Conservation (phyloP, 768 basidiomycete species). For the Hortiboletus campestris region DNA sequence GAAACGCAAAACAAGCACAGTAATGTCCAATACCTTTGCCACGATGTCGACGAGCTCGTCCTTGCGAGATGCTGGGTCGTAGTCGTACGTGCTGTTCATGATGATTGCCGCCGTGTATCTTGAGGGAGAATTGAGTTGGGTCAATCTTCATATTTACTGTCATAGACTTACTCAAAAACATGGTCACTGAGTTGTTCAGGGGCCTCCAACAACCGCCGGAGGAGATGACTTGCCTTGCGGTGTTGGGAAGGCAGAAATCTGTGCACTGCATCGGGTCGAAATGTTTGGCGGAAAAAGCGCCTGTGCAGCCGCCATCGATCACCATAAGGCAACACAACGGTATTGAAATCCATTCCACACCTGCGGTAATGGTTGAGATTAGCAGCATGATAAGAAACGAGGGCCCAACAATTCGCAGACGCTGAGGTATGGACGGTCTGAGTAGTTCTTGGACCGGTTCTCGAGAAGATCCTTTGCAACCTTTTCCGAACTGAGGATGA, state of each 20-base stretch:
- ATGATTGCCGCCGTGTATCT: slow-evolving; percentile 3
- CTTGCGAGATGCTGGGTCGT: neutral
- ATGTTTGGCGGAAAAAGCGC: slow-evolving; percentile 12
- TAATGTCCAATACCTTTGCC: neutral
- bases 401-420: neutral
- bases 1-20: neutral
- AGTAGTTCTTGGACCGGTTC: slow-evolving; percentile 1
- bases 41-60: slow-evolving; percentile 3
- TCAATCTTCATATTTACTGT: neutral
- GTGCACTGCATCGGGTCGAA: neutral
- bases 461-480: slow-evolving; percentile 7
- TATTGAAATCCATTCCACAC: neutral
- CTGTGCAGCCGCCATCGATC: slow-evolving; percentile 15
- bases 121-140: neutral
- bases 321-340: neutral
- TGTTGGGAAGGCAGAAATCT: slow-evolving; percentile 2
- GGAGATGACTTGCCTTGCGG: slow-evolving; percentile 2
- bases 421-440: slow-evolving; percentile 3
- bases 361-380: neutral
- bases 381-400: neutral
- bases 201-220: neutral
- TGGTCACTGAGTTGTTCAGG: neutral
- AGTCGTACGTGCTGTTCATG: slow-evolving; percentile 5
- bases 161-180: slow-evolving; percentile 5
- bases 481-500: slow-evolving; percentile 12